Percentiles rank a stretch among this genome's conserved stretches.
phyloP scores from a whole-genome alignment of 192 early-diverging fungal genomes.

The Coemansia sp. region DNA sequence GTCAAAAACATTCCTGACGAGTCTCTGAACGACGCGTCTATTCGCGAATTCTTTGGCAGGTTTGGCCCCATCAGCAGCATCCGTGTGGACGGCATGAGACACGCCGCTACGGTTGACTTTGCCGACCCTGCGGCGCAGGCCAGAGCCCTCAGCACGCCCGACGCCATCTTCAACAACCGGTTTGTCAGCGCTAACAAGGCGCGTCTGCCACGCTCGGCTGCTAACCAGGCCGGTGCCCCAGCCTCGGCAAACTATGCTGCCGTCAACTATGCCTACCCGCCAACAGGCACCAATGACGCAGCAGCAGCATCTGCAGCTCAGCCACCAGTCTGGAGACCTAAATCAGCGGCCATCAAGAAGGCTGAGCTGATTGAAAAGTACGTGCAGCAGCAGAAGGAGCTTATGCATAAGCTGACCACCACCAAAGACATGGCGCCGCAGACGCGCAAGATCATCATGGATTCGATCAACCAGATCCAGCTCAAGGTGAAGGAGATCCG shows the following conservation, averaged over 20 bases:
- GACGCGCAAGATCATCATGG: constrained; percentile 52
- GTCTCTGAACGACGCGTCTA: constrained; percentile 14
- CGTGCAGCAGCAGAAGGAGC: constrained; percentile 49
- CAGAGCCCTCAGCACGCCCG: constrained; percentile 31
- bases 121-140: constrained; percentile 17
- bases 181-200: constrained; percentile 38
- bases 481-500: constrained; percentile 32
- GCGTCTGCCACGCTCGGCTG: not conserved
- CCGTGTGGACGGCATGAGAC: constrained; percentile 23
- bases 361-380: constrained; percentile 48
- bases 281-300: not conserved
- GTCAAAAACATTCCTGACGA: constrained; percentile 40
- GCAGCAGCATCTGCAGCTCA: constrained; percentile 4
- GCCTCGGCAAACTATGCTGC: too few species aligned
- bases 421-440: constrained; percentile 39
- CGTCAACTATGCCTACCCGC: too few species aligned
- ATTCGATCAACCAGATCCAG: constrained; percentile 50
- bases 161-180: constrained; percentile 46
- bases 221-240: not conserved
- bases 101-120: constrained; percentile 24
- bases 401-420: constrained; percentile 39
- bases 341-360: constrained; percentile 44
- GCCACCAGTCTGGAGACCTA: constrained; percentile 36
- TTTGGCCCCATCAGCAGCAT: constrained; percentile 28
- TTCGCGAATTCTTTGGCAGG: constrained; percentile 29